Conservation (phyloP, 2,329 filamentous ascomycete species). For the Trichoderma sp. region DNA sequence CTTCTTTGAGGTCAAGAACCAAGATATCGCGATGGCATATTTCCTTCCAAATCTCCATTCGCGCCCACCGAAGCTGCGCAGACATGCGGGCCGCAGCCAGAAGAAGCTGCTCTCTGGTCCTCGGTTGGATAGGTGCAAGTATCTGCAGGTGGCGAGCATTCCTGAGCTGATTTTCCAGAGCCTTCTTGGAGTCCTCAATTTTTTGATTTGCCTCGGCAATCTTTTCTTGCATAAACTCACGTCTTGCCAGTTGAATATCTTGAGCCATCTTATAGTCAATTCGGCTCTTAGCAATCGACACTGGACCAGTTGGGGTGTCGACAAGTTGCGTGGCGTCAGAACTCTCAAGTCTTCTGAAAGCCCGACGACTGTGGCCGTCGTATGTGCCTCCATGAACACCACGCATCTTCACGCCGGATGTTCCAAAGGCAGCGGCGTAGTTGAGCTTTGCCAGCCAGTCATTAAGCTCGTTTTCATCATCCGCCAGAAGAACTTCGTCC, state of each 20-base stretch:
- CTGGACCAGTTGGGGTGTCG: constrained; percentile 72
- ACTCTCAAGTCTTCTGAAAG: constrained; percentile 70
- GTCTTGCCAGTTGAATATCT: constrained; percentile 81
- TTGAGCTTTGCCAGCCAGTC: constrained; percentile 97
- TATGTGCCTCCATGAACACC: constrained; percentile 84
- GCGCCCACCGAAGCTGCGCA: constrained; percentile 89
- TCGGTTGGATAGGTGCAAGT: constrained; percentile 86
- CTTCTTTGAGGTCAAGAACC: constrained; percentile 81
- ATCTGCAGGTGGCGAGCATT: constrained; percentile 91
- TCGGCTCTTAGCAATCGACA: constrained; percentile 71
- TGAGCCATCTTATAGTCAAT: constrained; percentile 83
- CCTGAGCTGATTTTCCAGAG: constrained; percentile 79
- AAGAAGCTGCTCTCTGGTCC: constrained; percentile 85
- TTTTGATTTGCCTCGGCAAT: constrained; percentile 83
- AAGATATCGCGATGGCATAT: constrained; percentile 91
- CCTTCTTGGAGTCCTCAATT: constrained; percentile 71
- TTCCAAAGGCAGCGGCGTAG: constrained; percentile 92
- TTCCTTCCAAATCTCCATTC: constrained; percentile 89
- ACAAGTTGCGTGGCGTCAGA: constrained; percentile 64
- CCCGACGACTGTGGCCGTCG: constrained; percentile 76
- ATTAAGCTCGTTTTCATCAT: constrained; percentile 88
- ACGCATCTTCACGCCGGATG: constrained; percentile 86
- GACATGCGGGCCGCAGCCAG: constrained; percentile 81
- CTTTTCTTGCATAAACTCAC: constrained; percentile 80
- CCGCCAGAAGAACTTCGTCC: constrained; percentile 89